Percentiles rank a stretch among this genome's conserved stretches.
phyloP scores from a whole-genome alignment of 768 basidiomycete genomes.

The Dioszegia hungarica region DNA sequence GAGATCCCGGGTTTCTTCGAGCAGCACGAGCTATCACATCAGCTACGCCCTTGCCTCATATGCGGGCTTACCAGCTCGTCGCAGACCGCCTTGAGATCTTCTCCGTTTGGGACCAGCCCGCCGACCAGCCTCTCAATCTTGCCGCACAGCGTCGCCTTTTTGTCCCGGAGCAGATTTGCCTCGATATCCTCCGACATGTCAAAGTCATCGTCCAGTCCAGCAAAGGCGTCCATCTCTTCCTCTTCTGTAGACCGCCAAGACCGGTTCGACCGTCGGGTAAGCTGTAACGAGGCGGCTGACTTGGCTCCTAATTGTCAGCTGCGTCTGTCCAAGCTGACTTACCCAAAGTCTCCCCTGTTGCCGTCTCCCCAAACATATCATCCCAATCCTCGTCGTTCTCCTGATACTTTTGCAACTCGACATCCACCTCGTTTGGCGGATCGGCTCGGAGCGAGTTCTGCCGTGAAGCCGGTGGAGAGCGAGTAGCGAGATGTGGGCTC shows the following conservation, averaged over 20 bases:
- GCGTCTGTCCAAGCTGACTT: neutral
- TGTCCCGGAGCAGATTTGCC: slow-evolving; percentile 86
- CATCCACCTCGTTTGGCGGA: slow-evolving; percentile 31
- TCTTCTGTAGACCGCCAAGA: slow-evolving; percentile 85
- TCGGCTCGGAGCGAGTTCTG: slow-evolving; percentile 30
- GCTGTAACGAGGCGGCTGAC: slow-evolving; percentile 62
- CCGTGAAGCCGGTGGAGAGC: slow-evolving; percentile 26
- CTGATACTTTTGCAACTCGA: slow-evolving; percentile 77
- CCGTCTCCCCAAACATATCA: slow-evolving; percentile 66
- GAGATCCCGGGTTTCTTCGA: slow-evolving; percentile 62
- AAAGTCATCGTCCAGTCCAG: slow-evolving; percentile 94
- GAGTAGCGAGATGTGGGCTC: slow-evolving; percentile 10
- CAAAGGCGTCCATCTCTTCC: slow-evolving; percentile 90
- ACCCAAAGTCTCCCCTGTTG: neutral
- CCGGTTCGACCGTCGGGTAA: slow-evolving; percentile 79
- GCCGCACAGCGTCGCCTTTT: slow-evolving; percentile 78
- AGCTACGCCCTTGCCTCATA: neutral
- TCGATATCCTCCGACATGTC: slow-evolving; percentile 71
- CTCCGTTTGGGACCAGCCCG: slow-evolving; percentile 69
- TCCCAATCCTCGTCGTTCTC: slow-evolving; percentile 89
- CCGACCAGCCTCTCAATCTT: slow-evolving; percentile 71
- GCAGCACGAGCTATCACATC: slow-evolving; percentile 60
- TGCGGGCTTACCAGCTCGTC: slow-evolving; percentile 70
- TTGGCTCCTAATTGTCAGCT: slow-evolving; percentile 10
- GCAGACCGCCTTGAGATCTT: slow-evolving; percentile 71